Evolutionary conservation across 192 early-diverging fungal genomes (phyloP).

Genomic region (Gonapodya prolifera): DNA sequence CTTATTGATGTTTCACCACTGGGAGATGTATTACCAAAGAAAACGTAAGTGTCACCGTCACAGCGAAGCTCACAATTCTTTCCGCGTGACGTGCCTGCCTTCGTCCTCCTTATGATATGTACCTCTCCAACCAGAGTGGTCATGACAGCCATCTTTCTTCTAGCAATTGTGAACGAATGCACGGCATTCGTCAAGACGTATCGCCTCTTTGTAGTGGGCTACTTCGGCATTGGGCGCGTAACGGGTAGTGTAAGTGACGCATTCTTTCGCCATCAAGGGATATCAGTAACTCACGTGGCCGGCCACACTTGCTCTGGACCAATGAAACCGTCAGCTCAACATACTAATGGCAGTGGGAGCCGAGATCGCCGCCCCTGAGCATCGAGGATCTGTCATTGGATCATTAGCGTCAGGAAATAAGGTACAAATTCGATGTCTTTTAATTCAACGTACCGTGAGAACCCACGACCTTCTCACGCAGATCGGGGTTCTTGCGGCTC

Average conservation of each 20-base stretch:
- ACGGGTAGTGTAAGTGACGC: neutral
- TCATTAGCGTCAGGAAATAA: neutral
- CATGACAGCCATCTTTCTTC: neutral
- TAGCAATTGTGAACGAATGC: neutral
- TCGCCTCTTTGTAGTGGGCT: neutral
- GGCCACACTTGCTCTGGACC: neutral
- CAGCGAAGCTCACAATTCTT: no score
- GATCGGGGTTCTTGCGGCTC: neutral
- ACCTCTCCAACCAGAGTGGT: neutral
- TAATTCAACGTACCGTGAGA: no score
- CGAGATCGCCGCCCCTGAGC: neutral
- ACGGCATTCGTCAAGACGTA: neutral
- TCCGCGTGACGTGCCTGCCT: no score
- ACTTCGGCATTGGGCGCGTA: neutral
- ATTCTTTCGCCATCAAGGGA: no score
- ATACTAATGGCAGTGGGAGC: neutral
- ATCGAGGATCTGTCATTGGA: neutral
- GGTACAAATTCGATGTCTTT: no score
- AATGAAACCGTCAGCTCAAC: neutral
- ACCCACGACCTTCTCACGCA: no score
- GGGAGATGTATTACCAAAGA: neutral
- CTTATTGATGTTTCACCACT: neutral
- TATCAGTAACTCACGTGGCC: neutral
- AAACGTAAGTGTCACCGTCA: no score
- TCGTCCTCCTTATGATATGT: no score